phyloP scores from a whole-genome alignment of 495 filamentous ascomycete genomes.

The Lindgomyces ingoldianus region DNA sequence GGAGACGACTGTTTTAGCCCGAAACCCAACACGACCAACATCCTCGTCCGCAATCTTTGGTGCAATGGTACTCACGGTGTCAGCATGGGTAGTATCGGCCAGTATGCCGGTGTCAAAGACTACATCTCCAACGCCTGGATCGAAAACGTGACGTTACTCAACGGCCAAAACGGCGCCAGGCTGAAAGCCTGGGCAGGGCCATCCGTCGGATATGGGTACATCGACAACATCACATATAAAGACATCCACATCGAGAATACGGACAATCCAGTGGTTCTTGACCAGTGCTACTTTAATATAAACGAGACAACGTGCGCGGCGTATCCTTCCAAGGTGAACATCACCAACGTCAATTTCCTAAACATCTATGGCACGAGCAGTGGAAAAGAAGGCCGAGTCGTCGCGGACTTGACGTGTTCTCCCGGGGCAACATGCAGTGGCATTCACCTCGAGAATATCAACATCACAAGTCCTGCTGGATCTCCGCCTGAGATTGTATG shows the following conservation, averaged over 20 bases:
- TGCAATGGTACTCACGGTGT: constrained; percentile 76
- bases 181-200: constrained; percentile 70
- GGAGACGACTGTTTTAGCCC: constrained; percentile 74
- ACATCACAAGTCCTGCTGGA: constrained; percentile 55
- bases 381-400: constrained; percentile 49
- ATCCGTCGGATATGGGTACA: constrained; percentile 59
- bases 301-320: constrained; percentile 63
- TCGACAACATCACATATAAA: constrained; percentile 60
- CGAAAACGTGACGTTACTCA: constrained; percentile 66
- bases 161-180: constrained; percentile 65
- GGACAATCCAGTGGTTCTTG: constrained; percentile 64
- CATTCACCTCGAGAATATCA: constrained; percentile 50
- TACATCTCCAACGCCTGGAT: constrained; percentile 67
- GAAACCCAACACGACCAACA: constrained; percentile 74
- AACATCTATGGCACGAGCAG: constrained; percentile 54
- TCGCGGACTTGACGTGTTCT: constrained; percentile 61
- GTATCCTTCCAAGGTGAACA: constrained; percentile 61
- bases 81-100: constrained; percentile 67
- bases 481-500: constrained; percentile 53
- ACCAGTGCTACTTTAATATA: constrained; percentile 66
- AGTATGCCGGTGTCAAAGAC: constrained; percentile 59
- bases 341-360: constrained; percentile 49
- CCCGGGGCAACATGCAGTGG: constrained; percentile 56
- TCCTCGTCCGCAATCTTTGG: constrained; percentile 67
- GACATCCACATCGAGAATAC: constrained; percentile 59